Evolutionary conservation across 805 yeast species (phyloP).

Genomic region (Monosporozyma aerobia): DNA sequence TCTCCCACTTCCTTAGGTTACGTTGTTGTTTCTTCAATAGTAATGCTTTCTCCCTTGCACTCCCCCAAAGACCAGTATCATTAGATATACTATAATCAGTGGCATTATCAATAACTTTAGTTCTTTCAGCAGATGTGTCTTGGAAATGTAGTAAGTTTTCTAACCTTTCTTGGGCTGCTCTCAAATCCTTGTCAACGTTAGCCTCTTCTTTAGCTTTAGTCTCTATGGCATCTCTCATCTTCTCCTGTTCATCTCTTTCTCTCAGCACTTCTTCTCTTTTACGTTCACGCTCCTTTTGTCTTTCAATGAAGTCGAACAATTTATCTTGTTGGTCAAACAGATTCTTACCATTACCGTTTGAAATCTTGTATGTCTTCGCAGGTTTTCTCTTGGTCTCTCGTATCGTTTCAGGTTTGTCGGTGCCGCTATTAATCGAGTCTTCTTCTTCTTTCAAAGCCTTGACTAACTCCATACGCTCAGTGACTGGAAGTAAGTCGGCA

Average conservation of each 20-base stretch:
- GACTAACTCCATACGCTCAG: slow-evolving; percentile 54
- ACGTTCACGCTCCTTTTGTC: slow-evolving; percentile 32
- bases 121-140: slow-evolving; percentile 79
- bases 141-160: slow-evolving; percentile 73
- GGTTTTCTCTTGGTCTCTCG: slow-evolving; percentile 23
- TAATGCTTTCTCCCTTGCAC: slow-evolving; percentile 75
- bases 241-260: slow-evolving; percentile 20
- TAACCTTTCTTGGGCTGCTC: slow-evolving; percentile 63
- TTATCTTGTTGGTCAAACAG: slow-evolving; percentile 61
- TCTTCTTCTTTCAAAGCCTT: slow-evolving; percentile 47
- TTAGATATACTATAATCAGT: slow-evolving; percentile 59
- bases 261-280: slow-evolving; percentile 28
- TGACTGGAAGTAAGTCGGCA: slow-evolving; percentile 46
- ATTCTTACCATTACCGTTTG: slow-evolving; percentile 55
- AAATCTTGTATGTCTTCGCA: slow-evolving; percentile 38
- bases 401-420: slow-evolving; percentile 15
- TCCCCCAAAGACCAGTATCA: slow-evolving; percentile 65
- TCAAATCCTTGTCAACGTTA: slow-evolving; percentile 39
- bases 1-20: slow-evolving; percentile 54
- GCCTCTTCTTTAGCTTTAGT: slow-evolving; percentile 37
- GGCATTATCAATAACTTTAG: slow-evolving; percentile 86
- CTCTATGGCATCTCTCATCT: slow-evolving; percentile 28
- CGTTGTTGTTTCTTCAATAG: slow-evolving; percentile 81
- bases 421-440: slow-evolving; percentile 25
- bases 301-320: slow-evolving; percentile 52